These are phyloP conservation scores for Xylariales sp. DNA, from an alignment of 2,329 filamentous ascomycete species.

Conservation along the genomic window DNA sequence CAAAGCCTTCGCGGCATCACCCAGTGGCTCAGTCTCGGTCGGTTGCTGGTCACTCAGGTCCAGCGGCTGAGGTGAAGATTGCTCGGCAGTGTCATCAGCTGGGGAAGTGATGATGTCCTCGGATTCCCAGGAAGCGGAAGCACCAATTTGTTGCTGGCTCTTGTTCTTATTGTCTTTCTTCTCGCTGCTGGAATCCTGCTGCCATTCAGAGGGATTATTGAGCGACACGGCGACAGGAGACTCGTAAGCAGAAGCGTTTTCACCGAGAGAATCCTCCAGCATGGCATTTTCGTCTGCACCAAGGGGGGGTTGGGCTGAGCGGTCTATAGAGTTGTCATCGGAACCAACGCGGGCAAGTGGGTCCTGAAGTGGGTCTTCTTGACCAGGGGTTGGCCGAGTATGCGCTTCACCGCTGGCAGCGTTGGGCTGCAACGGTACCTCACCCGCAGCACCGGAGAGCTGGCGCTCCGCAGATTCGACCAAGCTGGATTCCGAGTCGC, in stretches of 20 bases:
- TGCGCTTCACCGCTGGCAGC: conserved; percentile 17
- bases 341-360: conserved; percentile 10
- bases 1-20: not conserved
- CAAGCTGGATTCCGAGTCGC: conserved; percentile 9
- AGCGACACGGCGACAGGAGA: conserved; percentile 10
- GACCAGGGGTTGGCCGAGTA: conserved; percentile 13
- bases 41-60: not conserved
- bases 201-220: conserved; percentile 15
- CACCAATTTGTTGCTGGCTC: conserved; percentile 18
- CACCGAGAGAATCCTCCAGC: conserved; percentile 6
- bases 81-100: conserved; percentile 7
- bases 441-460: conserved; percentile 13
- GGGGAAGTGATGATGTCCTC: conserved; percentile 5
- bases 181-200: conserved; percentile 19
- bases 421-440: conserved; percentile 14
- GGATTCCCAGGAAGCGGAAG: conserved; percentile 10
- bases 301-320: conserved; percentile 12
- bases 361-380: conserved; percentile 11
- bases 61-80: conserved; percentile 7
- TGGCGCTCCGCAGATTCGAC: conserved; percentile 10
- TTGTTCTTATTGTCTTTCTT: conserved; percentile 29
- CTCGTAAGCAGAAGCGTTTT: conserved; percentile 13
- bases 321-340: conserved; percentile 12
- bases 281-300: conserved; percentile 9
- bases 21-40: not conserved